These are phyloP conservation scores for Pichia thaimueangensis DNA, from an alignment of 805 yeast species.

Conservation along the genomic window DNA sequence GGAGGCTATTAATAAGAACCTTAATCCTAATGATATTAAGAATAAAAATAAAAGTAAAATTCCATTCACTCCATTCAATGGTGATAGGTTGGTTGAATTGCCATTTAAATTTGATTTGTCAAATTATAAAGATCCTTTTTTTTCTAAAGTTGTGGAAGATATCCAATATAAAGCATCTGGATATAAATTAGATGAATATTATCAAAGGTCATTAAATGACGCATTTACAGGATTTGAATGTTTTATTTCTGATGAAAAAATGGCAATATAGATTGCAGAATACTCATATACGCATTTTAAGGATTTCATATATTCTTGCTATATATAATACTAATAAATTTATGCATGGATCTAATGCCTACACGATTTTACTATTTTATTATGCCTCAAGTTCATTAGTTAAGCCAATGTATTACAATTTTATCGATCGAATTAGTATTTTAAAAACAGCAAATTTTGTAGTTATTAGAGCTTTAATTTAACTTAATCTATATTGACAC, in stretches of 20 bases:
- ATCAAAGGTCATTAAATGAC: constrained; percentile 71
- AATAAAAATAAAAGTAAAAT: constrained; percentile 20
- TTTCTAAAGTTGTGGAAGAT: constrained; percentile 35
- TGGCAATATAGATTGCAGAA: background rate
- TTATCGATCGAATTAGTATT: no score
- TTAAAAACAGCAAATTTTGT: no score
- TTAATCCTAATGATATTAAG: constrained; percentile 20
- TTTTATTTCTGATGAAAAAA: constrained; percentile 56
- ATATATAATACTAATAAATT: background rate
- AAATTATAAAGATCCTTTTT: constrained; percentile 56
- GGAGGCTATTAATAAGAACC: constrained; percentile 22
- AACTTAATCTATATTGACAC: background rate
- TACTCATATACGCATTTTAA: no score
- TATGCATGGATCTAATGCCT: background rate
- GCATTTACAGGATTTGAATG: constrained; percentile 91
- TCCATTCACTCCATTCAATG: constrained; percentile 93
- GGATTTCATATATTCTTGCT: no score
- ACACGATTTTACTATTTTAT: background rate
- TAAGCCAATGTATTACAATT: no score
- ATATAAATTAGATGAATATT: constrained; percentile 63
- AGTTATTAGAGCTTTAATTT: no score
- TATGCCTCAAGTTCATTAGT: no score
- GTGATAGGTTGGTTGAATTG: constrained; percentile 61
- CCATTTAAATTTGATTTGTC: constrained; percentile 37
- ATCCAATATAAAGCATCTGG: constrained; percentile 81